Conservation (phyloP, 495 filamentous ascomycete species). For the Penicillium maclennaniae region DNA sequence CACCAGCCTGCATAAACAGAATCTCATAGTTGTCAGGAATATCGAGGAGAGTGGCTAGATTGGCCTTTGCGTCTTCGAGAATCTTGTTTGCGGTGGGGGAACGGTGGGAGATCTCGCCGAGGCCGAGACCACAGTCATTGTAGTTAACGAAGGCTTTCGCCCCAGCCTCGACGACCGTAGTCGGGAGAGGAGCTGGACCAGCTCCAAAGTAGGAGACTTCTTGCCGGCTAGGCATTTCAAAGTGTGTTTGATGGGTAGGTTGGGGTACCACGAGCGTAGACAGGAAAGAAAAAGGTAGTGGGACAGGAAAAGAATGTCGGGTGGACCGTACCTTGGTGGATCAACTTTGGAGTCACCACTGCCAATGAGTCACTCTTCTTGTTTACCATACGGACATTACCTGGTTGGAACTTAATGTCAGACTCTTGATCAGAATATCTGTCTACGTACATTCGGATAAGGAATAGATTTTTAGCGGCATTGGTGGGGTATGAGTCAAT, state of each 20-base stretch:
- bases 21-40: slow-evolving; percentile 75
- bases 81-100: slow-evolving; percentile 70
- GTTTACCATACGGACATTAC: neutral
- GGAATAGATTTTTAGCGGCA: slow-evolving; percentile 3
- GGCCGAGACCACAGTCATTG: slow-evolving; percentile 67
- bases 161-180: slow-evolving; percentile 67
- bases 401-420: neutral
- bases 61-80: slow-evolving; percentile 60
- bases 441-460: neutral
- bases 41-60: slow-evolving; percentile 65
- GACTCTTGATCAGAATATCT: neutral
- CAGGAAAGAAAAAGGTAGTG: slow-evolving; percentile 7
- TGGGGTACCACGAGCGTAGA: slow-evolving; percentile 8
- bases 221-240: slow-evolving; percentile 38
- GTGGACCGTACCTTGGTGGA: slow-evolving; percentile 22
- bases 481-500: slow-evolving; percentile 22
- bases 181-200: slow-evolving; percentile 80
- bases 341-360: slow-evolving; percentile 19
- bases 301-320: slow-evolving; percentile 17
- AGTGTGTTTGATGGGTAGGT: neutral
- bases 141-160: slow-evolving; percentile 77
- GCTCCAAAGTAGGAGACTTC: slow-evolving; percentile 80
- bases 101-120: slow-evolving; percentile 84
- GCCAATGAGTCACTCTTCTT: neutral
- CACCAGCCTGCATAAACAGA: slow-evolving; percentile 78